Percentiles rank a stretch among this genome's conserved stretches.
phyloP scores from a whole-genome alignment of 305 asterid genomes.

The Striga hermonthica region DNA sequence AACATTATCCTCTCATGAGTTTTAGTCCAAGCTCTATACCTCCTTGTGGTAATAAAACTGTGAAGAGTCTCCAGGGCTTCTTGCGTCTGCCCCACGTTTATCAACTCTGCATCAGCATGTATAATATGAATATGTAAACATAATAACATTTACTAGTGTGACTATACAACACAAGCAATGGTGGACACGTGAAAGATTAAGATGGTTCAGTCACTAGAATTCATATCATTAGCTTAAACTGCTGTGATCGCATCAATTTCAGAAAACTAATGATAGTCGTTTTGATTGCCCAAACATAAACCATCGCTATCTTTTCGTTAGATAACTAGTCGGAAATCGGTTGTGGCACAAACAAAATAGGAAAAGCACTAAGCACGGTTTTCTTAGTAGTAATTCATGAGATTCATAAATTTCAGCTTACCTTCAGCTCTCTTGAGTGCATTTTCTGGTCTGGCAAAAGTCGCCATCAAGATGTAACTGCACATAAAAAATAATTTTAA shows the following conservation, averaged over 20 bases:
- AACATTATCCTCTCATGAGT: constrained; percentile 86
- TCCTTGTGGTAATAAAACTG: constrained; percentile 84
- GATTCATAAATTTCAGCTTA: no score
- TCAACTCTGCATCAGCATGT: constrained; percentile 63
- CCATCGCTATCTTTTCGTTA: no score
- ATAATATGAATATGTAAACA: no score
- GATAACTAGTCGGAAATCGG: no score
- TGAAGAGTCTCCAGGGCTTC: constrained; percentile 97
- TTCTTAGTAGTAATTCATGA: no score
- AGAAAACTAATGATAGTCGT: not conserved
- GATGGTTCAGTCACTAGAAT: not conserved
- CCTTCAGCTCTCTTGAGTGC: no score
- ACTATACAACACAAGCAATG: not conserved
- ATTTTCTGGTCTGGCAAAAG: no score
- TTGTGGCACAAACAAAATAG: no score
- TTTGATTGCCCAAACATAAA: no score
- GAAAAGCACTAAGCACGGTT: no score
- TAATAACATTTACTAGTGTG: constrained; percentile 6
- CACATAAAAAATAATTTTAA: no score
- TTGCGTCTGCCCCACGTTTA: constrained; percentile 92
- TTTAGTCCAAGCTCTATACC: constrained; percentile 95
- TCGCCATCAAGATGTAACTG: no score
- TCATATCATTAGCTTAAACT: not conserved
- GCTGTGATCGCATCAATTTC: not conserved
- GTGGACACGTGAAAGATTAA: not conserved